A percentile compares a stretch with the other conserved stretches of the same genome.
phyloP scores from a whole-genome alignment of 1,284 basidiomycete genomes.

The Trametes sp. region DNA sequence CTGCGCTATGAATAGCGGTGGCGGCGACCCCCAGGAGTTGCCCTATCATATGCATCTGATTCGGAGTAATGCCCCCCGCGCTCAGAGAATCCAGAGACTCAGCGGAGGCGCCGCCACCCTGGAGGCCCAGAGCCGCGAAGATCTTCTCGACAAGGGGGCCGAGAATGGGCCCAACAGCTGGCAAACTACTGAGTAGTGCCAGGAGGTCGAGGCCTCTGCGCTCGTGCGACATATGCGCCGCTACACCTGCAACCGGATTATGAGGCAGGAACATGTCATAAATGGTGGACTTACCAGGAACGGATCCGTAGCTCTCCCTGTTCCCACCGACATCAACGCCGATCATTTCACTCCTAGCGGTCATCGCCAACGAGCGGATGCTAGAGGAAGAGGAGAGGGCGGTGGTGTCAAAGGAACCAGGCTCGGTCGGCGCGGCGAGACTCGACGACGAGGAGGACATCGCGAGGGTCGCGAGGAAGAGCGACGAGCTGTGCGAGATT shows the following conservation, averaged over 20 bases:
- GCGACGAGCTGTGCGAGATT: slow-evolving; percentile 45
- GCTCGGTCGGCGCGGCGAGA: slow-evolving; percentile 39
- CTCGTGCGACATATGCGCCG: not conserved
- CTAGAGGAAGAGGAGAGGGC: slow-evolving; percentile 25
- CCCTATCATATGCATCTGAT: not conserved
- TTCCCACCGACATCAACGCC: not conserved
- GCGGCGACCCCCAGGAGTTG: no score
- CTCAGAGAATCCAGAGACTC: no score
- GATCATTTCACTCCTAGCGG: slow-evolving; percentile 3
- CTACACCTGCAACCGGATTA: not conserved
- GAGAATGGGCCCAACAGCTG: slow-evolving; percentile 5
- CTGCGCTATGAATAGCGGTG: no score
- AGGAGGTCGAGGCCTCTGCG: slow-evolving; percentile 1
- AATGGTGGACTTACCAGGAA: no score
- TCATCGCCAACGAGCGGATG: slow-evolving; percentile 14
- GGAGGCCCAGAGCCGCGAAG: not conserved
- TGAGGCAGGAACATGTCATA: no score
- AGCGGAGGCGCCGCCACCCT: not conserved
- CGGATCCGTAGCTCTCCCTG: not conserved
- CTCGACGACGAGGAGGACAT: slow-evolving; percentile 38
- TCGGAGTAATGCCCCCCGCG: not conserved
- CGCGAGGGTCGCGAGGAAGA: slow-evolving; percentile 47
- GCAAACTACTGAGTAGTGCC: not conserved
- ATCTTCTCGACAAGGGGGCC: not conserved
- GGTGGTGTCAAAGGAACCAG: slow-evolving; percentile 20